Base-by-base conservation (phyloP, 1,284 basidiomycete species). In the Trichosporon faecale region DNA sequence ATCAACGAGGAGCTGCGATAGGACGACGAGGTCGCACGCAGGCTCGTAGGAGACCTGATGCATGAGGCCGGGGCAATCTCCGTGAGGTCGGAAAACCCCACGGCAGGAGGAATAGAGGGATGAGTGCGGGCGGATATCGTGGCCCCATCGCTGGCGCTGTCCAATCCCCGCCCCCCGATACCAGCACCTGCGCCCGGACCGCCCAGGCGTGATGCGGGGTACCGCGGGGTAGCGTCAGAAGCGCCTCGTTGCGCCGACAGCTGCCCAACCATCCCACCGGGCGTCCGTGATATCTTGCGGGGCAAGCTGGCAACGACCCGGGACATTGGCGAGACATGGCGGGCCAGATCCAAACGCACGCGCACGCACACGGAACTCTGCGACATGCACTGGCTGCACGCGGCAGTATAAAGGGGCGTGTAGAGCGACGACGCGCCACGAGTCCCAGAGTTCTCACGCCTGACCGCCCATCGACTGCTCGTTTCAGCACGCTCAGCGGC, bases 171-270 rank as follows among this genome's bases (percentile, higher is more conserved):
- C 49, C 16, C 21, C n/a, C 49, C 49, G 49, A 52, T 52, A 52
- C 40, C 40, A 44, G 40, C 16, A 8, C 7, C 49, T 6, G 21
- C 21, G 49, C 21, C 49, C 49, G 16, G 49, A 52, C 23, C n/a
- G n/a, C 49, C 49, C 49, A 52, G 18, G 49, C 49, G 49, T 52
- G 49, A 52, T 52, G 49, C 49, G 49, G 49, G 49, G 49, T 52
- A 52, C 49, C 49, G 49, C 49, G 49, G 49, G 49, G 49, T 52
- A 52, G 49, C 49, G 21, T 25, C 9, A 3, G 11, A 37, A 37
- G 35, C 35, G 35, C 35, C 35, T 37, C 35, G 11, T 52, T 52
- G 49, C 49, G 49, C 49, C 49, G 49, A 52, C 49, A 52, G 49
- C 21, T 25, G 21, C 7, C 18, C 12, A 12, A 2, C 16, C 18